These are phyloP conservation scores for Monilinia polystroma DNA, from an alignment of 2,329 filamentous ascomycete species.

Conservation along the genomic window DNA sequence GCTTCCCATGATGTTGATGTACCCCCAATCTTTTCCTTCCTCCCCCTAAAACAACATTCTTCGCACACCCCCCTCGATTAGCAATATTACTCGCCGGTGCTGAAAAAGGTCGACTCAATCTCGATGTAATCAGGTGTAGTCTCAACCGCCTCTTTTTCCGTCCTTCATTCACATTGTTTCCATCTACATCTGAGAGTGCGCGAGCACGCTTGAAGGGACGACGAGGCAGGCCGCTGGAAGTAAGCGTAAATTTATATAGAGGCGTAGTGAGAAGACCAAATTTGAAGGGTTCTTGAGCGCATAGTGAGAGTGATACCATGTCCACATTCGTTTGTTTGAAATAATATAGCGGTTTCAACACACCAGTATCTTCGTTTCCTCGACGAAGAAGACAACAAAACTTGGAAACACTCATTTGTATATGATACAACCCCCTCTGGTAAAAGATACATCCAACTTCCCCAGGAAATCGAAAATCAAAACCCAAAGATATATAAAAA, in stretches of 20 bases:
- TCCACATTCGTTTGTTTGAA: constrained; percentile 33
- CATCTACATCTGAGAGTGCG: constrained; percentile 41
- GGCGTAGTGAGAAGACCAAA: constrained; percentile 6
- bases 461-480: not conserved
- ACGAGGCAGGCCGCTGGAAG: constrained; percentile 38
- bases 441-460: not conserved
- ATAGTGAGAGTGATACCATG: constrained; percentile 36
- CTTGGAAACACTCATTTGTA: not conserved
- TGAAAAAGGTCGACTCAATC: constrained; percentile 68
- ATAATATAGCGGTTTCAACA: constrained; percentile 25
- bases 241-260: constrained; percentile 41
- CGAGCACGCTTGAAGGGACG: constrained; percentile 39
- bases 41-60: constrained; percentile 46
- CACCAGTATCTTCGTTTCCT: constrained; percentile 39
- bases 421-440: not conserved
- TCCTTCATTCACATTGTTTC: constrained; percentile 32
- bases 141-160: constrained; percentile 67
- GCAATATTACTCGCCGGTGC: constrained; percentile 68
- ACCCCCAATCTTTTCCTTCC: constrained; percentile 50
- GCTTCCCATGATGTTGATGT: constrained; percentile 29
- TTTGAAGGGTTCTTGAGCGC: constrained; percentile 28
- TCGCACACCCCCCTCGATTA: constrained; percentile 50
- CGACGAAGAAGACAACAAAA: constrained; percentile 26
- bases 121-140: constrained; percentile 63
- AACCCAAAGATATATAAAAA: not conserved